Evolutionary conservation across 164 flowering plant species (phyloP).

Genomic region (Chloranthus sessilifolius): DNA sequence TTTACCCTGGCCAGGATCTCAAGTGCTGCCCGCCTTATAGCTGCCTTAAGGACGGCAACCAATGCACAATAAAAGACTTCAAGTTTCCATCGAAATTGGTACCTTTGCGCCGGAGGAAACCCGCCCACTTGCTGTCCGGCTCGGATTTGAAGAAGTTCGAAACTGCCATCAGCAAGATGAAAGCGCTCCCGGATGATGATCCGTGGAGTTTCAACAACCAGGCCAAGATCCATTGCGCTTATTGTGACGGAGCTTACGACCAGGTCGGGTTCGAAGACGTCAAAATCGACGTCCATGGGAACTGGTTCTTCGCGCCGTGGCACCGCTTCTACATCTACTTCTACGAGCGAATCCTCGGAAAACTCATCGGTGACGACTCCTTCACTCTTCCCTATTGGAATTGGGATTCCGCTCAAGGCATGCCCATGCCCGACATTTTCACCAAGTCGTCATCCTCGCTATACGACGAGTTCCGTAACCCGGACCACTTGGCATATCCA

Average conservation of each 20-base stretch:
- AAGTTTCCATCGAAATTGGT: neutral
- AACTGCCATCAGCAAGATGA: neutral
- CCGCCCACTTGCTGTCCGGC: neutral
- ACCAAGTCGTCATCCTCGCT: neutral
- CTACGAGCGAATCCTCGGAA: constrained; percentile 4
- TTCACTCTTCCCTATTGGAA: constrained; percentile 4
- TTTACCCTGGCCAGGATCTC: neutral
- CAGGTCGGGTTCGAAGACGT: neutral
- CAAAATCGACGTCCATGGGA: neutral
- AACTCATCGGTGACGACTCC: constrained; percentile 2
- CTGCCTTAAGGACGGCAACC: too few species aligned
- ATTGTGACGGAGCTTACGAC: constrained; percentile 1
- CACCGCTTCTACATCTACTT: constrained; percentile 5
- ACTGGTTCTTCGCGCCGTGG: constrained; percentile 3
- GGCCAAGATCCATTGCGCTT: constrained; percentile 6
- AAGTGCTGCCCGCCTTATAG: constrained; percentile 4
- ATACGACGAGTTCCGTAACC: neutral
- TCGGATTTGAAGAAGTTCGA: neutral
- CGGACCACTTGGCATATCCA: neutral
- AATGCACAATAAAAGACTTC: neutral
- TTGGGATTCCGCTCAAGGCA: neutral
- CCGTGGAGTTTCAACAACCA: constrained; percentile 6
- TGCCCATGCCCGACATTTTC: neutral
- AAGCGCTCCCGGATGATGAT: neutral
- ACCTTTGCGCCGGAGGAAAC: neutral